Evolutionary conservation across 2,329 filamentous ascomycete species (phyloP).

Genomic region (Nothopassalora personata): DNA sequence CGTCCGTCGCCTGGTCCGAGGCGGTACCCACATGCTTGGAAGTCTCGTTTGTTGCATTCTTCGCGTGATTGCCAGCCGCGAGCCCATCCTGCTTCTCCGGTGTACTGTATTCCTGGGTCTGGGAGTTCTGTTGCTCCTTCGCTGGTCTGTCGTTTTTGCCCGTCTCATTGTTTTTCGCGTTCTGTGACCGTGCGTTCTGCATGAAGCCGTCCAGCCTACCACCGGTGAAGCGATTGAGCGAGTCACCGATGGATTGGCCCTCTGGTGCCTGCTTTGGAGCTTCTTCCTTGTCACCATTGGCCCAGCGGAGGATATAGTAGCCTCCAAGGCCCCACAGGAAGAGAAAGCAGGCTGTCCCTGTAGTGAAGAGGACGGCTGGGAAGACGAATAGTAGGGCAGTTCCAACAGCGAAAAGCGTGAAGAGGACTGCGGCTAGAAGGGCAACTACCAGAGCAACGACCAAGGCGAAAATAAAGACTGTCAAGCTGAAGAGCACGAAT

Average conservation of each 20-base stretch:
- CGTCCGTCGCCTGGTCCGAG: slow-evolving; percentile 18
- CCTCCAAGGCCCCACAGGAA: slow-evolving; percentile 63
- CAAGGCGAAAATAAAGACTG: slow-evolving; percentile 58
- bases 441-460: slow-evolving; percentile 53
- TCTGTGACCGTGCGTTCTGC: slow-evolving; percentile 22
- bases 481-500: slow-evolving; percentile 62
- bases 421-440: slow-evolving; percentile 49
- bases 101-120: slow-evolving; percentile 10
- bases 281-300: slow-evolving; percentile 21
- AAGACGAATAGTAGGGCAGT: slow-evolving; percentile 63
- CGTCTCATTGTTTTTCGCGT: slow-evolving; percentile 18
- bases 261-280: slow-evolving; percentile 18
- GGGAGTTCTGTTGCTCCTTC: slow-evolving; percentile 9
- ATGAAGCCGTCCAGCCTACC: slow-evolving; percentile 35
- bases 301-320: slow-evolving; percentile 48
- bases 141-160: slow-evolving; percentile 18
- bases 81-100: slow-evolving; percentile 1
- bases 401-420: slow-evolving; percentile 63
- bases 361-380: slow-evolving; percentile 63
- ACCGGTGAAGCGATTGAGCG: slow-evolving; percentile 37
- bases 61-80: background rate
- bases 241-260: slow-evolving; percentile 37
- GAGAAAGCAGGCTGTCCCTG: slow-evolving; percentile 55
- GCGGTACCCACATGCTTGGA: slow-evolving; percentile 20
- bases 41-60: slow-evolving; percentile 3